Evolutionary conservation across 2,329 filamentous ascomycete species (phyloP).

Genomic region (Coleophoma eucalyptorum): DNA sequence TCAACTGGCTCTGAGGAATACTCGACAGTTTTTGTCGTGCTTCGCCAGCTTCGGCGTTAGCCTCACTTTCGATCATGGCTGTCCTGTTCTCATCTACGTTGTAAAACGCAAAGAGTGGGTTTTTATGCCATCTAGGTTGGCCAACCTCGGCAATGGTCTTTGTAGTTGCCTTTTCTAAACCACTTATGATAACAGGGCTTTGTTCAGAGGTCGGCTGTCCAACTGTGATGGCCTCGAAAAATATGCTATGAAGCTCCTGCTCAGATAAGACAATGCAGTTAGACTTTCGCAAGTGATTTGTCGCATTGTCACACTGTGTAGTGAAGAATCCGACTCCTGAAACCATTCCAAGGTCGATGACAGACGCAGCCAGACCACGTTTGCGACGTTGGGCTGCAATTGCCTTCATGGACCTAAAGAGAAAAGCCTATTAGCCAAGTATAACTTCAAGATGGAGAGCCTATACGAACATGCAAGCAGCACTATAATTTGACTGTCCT

Average conservation of each 20-base stretch:
- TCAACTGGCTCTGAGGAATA: no score
- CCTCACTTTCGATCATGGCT: not conserved
- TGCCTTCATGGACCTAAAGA: constrained; percentile 19
- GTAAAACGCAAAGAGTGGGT: not conserved
- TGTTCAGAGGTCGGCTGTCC: constrained; percentile 16
- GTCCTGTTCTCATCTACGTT: not conserved
- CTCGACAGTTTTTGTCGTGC: no score
- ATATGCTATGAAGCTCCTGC: constrained; percentile 33
- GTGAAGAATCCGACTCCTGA: constrained; percentile 34
- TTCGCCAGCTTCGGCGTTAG: not conserved
- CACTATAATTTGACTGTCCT: constrained; percentile 3
- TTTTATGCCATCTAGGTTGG: not conserved
- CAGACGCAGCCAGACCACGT: constrained; percentile 1
- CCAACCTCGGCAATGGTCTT: not conserved
- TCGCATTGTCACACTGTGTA: constrained; percentile 3
- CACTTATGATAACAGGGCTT: not conserved
- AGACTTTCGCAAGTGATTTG: not conserved
- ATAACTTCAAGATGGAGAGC: no score
- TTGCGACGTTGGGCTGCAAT: not conserved
- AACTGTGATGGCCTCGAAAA: constrained; percentile 35
- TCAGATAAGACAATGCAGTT: constrained; percentile 19
- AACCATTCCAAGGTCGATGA: constrained; percentile 3
- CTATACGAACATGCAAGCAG: constrained; percentile 31
- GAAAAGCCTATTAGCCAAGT: no score
- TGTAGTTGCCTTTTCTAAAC: not conserved